phyloP scores from a whole-genome alignment of 164 flowering plant species.

The Macadamia tetraphylla region DNA sequence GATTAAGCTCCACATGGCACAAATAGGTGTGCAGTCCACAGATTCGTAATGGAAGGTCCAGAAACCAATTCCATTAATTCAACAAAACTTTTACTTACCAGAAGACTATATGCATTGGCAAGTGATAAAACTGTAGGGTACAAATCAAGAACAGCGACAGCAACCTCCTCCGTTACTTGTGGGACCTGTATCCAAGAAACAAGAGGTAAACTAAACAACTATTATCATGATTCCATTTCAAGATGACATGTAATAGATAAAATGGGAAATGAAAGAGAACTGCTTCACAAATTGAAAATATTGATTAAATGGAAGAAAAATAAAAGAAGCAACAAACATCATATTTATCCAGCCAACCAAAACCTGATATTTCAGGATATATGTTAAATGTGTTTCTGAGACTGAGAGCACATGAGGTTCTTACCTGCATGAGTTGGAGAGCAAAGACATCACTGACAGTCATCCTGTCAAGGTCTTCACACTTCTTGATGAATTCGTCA shows the following conservation, averaged over 20 bases:
- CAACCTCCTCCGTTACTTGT: conserved; percentile 87
- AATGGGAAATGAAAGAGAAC: background rate
- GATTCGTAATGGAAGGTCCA: too few relatives aligned
- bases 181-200: conserved; percentile 57
- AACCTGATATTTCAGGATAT: background rate
- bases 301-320: background rate
- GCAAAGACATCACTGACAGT: conserved; percentile 92
- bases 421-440: conserved; percentile 94
- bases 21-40: too few relatives aligned
- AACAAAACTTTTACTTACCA: conserved; percentile 42
- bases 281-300: background rate
- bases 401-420: too few relatives aligned
- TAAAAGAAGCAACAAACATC: background rate
- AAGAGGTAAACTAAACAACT: background rate
- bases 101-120: conserved; percentile 73
- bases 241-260: background rate
- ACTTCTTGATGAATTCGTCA: conserved; percentile 55
- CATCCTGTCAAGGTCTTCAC: conserved; percentile 77
- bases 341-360: background rate
- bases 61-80: background rate
- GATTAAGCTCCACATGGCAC: too few relatives aligned
- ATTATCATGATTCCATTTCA: background rate
- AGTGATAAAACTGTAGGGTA: conserved; percentile 81
- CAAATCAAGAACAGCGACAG: conserved; percentile 66
- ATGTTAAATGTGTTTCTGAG: background rate